These are phyloP conservation scores for Pichia nanzhaoensis DNA, from an alignment of 805 yeast species.

Conservation along the genomic window DNA sequence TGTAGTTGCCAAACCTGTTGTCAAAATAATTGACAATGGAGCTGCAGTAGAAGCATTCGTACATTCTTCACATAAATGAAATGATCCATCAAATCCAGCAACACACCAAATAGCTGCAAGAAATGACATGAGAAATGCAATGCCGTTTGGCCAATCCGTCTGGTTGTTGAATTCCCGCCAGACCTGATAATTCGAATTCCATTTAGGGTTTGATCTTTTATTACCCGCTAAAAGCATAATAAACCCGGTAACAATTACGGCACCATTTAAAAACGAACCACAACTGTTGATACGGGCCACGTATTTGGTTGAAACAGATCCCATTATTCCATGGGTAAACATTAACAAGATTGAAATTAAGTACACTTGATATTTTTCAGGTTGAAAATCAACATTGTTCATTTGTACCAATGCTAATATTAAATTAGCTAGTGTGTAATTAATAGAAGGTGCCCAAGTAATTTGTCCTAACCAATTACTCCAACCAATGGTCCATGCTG, in stretches of 20 bases:
- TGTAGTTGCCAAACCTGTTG: constrained; percentile 46
- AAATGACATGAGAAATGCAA: constrained; percentile 48
- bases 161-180: constrained; percentile 45
- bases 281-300: constrained; percentile 43
- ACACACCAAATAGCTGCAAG: constrained; percentile 58
- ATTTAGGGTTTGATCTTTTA: constrained; percentile 36
- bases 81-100: constrained; percentile 72
- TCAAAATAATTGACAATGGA: constrained; percentile 60
- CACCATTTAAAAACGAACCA: constrained; percentile 41
- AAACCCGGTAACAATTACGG: constrained; percentile 43
- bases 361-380: constrained; percentile 44
- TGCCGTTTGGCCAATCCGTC: constrained; percentile 56
- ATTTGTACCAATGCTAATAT: constrained; percentile 44
- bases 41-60: constrained; percentile 55
- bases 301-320: constrained; percentile 47
- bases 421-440: constrained; percentile 47
- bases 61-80: constrained; percentile 65
- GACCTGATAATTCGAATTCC: constrained; percentile 40
- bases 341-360: constrained; percentile 45
- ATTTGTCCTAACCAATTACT: constrained; percentile 57
- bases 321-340: constrained; percentile 38
- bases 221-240: constrained; percentile 47
- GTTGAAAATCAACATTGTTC: constrained; percentile 33
- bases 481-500: constrained; percentile 59
- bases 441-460: constrained; percentile 54